Evolutionary conservation across 1,139 yeast species (phyloP), one percentile per base, ranked within the genome.

Genomic region (Geotrichum candidum): DNA sequence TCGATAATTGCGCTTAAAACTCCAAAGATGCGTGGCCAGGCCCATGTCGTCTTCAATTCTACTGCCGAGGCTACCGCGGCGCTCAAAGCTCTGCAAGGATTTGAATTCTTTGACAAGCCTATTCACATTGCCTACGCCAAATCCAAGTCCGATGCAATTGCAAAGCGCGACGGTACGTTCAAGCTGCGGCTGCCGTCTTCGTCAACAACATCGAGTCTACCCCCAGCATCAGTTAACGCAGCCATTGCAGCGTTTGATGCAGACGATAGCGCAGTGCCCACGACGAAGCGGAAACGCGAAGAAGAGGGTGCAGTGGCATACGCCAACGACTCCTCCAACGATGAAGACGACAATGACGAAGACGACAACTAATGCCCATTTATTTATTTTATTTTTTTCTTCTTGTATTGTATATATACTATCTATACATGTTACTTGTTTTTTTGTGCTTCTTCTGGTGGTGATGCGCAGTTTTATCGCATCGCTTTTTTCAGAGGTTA

Each of bases 11-110:
- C 81, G 10, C 70, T 79, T 57, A 79, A 80, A 59, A 77, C 80
- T 23, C 76, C 78, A 15, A 78, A 78, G 66, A 78, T 84, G 77
- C 78, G 92, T 52, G 96, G 96, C 0, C 95, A 88, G 72, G 96
- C 95, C 0, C 90, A 88, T 76, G 73, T 90, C 0, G 80, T 84
- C 5, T 82, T 85, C 63, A 79, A 81, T 31, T 79, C 80, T 53
- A 66, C 77, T 1, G 76, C 77, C 5, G 79, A 80, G 55, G 89
- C 96, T 0, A 73, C 78, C 1, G 63, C 73, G 46, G 94, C 95
- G 0, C 62, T 82, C 65, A 73, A 79, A 52, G 73, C 78, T 9
- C 70, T 85, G 7, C 83, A 86, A 62, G 80, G 80, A 1, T 77
- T 77, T 56, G 65, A 64, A 10, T 76, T 90, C 45, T 84, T 88